Base-by-base conservation (phyloP, 2,329 filamentous ascomycete genomes). In the Fusarium globosum region DNA sequence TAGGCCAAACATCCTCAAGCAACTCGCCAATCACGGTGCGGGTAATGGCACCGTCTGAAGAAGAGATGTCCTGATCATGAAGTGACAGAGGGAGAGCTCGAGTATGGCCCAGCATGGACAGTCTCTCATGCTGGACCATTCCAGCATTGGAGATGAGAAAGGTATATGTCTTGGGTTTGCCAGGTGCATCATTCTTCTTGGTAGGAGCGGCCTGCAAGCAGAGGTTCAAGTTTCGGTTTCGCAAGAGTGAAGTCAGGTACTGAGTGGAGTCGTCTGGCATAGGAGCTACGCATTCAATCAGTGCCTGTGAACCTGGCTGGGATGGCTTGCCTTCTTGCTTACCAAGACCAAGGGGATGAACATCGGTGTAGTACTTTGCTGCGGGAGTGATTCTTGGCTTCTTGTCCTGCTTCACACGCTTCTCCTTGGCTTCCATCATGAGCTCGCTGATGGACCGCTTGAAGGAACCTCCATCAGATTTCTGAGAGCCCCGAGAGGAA, bases 1-100 rank as follows among this genome's bases (percentile, higher is more conserved):
- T 62, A 11, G 62, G 55, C 80, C 80, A 81, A 10, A 79, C 33
- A 18, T 78, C 76, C 46, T 81, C 79, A 16, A 81, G 68, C 16
- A 81, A 55, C 46, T 76, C 67, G 14, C 80, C 80, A 38, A 71
- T 61, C 3, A 74, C 58, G 15, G 55, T 61, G 16, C 56, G 71
- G 9, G 38, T 48, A 28, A 77, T 68, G 8, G 43, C 41, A 21
- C 58, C 72, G 20, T 61, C 55, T 23, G 53, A 48, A 14, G 39
- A 26, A 16, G 55, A 49, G 7, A 61, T 65, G 38, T 62, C 57
- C 15, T 65, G 42, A 28, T 58, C 63, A 28, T 61, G 64, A 28
- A 62, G 23, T 30, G 65, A 65, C 38, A 76, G 30, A 18, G 74
- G 69, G 14, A 75, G 46, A 33, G 65, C 65, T 42, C 61, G 66